Conservation (phyloP, 2,329 filamentous ascomycete genomes). For the Pezicula radicicola region DNA sequence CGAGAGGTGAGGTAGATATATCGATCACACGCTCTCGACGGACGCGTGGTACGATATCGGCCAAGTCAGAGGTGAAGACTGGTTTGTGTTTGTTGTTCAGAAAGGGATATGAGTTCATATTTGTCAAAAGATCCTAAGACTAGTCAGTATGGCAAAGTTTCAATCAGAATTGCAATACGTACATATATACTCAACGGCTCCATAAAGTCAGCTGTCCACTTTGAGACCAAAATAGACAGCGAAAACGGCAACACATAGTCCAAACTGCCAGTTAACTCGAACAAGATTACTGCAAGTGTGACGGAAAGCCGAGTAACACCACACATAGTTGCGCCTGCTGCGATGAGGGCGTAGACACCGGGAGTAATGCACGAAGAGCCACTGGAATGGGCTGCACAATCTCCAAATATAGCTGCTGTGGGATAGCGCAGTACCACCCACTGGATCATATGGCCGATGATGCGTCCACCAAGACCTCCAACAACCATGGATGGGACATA, state of each 20-base stretch:
- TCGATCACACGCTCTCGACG: slow-evolving; percentile 81
- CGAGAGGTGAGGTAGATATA: slow-evolving; percentile 76
- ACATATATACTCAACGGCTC: slow-evolving; percentile 93
- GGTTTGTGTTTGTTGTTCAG: slow-evolving; percentile 96
- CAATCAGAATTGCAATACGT: slow-evolving; percentile 29
- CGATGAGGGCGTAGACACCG: slow-evolving; percentile 93
- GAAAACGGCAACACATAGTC: slow-evolving; percentile 96
- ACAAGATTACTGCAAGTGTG: slow-evolving; percentile 90
- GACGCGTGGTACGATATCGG: slow-evolving; percentile 77
- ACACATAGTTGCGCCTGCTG: slow-evolving; percentile 96
- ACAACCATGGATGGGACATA: slow-evolving; percentile 99
- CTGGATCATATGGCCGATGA: slow-evolving; percentile 83
- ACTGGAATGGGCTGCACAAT: slow-evolving; percentile 63
- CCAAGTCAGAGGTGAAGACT: slow-evolving; percentile 82
- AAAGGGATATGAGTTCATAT: slow-evolving; percentile 97
- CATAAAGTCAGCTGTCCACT: slow-evolving; percentile 95
- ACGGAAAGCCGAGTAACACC: slow-evolving; percentile 92
- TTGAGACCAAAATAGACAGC: slow-evolving; percentile 86
- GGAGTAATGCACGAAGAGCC: slow-evolving; percentile 87
- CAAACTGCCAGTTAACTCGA: slow-evolving; percentile 91
- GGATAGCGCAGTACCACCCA: slow-evolving; percentile 75
- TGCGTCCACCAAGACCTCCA: slow-evolving; percentile 84
- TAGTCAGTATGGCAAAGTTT: slow-evolving; percentile 15
- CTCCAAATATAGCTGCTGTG: slow-evolving; percentile 68
- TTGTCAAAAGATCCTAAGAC: slow-evolving; percentile 76